Conservation (phyloP, 2,329 filamentous ascomycete genomes). For the Xylariaceae sp. region DNA sequence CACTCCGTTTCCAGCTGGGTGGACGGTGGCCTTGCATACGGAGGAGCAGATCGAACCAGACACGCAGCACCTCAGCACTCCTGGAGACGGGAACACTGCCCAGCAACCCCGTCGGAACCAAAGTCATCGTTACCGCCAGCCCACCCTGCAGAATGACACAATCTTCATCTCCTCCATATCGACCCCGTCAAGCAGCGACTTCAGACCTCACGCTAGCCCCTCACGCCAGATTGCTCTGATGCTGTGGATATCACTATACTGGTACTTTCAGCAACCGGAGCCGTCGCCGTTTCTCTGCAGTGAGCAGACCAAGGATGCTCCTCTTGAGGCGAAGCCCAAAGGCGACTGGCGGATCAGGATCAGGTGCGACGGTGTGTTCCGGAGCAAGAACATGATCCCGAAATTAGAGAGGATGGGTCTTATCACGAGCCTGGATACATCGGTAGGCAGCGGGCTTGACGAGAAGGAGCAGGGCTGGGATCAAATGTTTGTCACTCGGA, state of each 20-base stretch:
- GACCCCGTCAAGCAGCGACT: constrained; percentile 73
- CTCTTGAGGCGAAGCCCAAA: constrained; percentile 63
- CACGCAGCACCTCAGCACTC: constrained; percentile 25
- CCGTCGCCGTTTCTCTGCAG: constrained; percentile 61
- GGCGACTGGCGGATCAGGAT: constrained; percentile 86
- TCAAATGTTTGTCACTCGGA: constrained; percentile 74
- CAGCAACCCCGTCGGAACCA: constrained; percentile 30
- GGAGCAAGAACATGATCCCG: constrained; percentile 73
- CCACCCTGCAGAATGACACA: constrained; percentile 72
- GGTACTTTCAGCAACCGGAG: constrained; percentile 90
- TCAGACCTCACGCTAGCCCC: constrained; percentile 71
- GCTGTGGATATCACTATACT: constrained; percentile 89
- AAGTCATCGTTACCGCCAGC: constrained; percentile 62
- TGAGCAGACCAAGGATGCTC: constrained; percentile 59
- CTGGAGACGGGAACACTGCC: constrained; percentile 26
- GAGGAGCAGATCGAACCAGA: constrained; percentile 39
- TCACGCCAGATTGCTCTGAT: constrained; percentile 93
- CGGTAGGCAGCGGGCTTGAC: constrained; percentile 61
- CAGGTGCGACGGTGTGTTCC: constrained; percentile 80
- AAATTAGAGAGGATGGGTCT: constrained; percentile 94
- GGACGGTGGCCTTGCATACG: constrained; percentile 82
- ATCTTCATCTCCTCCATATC: constrained; percentile 91
- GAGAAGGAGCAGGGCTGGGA: constrained; percentile 63
- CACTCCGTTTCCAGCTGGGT: constrained; percentile 74
- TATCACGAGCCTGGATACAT: constrained; percentile 68